A percentile compares a stretch with the other conserved stretches of the same genome.
Conservation (phyloP, 176 grass and related monocot species). For the Bothriochloa decipiens region DNA sequence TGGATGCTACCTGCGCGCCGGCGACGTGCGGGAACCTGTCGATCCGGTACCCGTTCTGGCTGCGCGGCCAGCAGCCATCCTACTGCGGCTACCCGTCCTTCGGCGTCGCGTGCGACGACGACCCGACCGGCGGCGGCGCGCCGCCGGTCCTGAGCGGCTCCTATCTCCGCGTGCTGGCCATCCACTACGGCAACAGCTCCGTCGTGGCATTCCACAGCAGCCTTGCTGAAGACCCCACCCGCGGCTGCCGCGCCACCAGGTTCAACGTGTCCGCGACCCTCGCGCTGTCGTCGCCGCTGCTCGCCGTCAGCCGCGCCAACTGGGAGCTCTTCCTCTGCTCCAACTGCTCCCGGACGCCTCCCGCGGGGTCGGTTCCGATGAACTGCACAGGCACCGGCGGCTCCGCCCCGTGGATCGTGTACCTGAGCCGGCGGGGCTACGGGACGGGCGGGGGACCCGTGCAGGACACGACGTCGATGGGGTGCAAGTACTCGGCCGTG, state of each 20-base stretch:
- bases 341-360: slow-evolving; percentile 39
- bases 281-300: slow-evolving; percentile 20
- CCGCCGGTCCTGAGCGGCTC: slow-evolving; percentile 29
- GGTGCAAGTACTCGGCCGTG: slow-evolving; percentile 27
- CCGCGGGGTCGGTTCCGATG: not conserved
- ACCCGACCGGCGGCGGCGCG: not conserved
- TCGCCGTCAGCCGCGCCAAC: slow-evolving; percentile 44
- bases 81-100: slow-evolving; percentile 66
- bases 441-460: not conserved
- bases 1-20: slow-evolving; percentile 34
- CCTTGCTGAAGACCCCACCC: not conserved
- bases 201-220: slow-evolving; percentile 34
- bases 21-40: slow-evolving; percentile 53
- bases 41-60: slow-evolving; percentile 72
- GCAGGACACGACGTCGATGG: not conserved
- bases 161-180: slow-evolving; percentile 37
- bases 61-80: slow-evolving; percentile 30
- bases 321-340: slow-evolving; percentile 43
- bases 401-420: not conserved
- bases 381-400: not conserved
- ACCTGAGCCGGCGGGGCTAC: slow-evolving; percentile 7
- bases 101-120: slow-evolving; percentile 38
- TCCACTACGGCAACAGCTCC: slow-evolving; percentile 59
- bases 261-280: slow-evolving; percentile 48
- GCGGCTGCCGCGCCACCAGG: slow-evolving; percentile 31